Percentiles rank a stretch among this genome's conserved stretches.
phyloP scores from a whole-genome alignment of 371 early-diverging fungal genomes.

The Apophysomyces variabilis region DNA sequence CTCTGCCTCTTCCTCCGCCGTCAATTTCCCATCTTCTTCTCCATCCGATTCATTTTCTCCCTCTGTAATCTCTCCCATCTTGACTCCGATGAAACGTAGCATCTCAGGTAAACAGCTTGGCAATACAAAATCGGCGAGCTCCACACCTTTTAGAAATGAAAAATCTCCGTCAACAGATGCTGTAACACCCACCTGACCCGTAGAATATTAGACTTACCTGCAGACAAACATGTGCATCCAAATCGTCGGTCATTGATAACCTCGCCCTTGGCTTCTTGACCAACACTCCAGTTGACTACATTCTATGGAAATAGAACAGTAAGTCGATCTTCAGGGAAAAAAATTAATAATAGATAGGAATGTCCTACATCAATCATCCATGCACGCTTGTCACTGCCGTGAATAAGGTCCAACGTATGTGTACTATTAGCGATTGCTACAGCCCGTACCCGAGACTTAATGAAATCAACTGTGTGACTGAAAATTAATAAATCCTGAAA shows the following conservation, averaged over 20 bases:
- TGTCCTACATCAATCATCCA: constrained; percentile 41
- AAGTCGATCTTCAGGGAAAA: neutral
- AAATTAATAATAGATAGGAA: neutral
- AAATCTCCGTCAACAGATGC: neutral
- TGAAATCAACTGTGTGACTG: constrained; percentile 32
- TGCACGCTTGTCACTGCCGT: constrained; percentile 32
- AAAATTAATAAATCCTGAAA: neutral
- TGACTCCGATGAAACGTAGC: constrained; percentile 36
- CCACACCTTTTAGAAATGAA: constrained; percentile 25
- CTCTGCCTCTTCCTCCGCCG: constrained; percentile 18
- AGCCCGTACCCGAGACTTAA: constrained; percentile 34
- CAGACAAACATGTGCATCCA: constrained; percentile 42
- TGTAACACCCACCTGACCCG: neutral
- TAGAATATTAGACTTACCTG: constrained; percentile 24
- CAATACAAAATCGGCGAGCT: constrained; percentile 44
- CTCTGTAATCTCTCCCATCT: constrained; percentile 40
- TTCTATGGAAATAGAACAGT: neutral
- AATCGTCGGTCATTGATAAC: constrained; percentile 35
- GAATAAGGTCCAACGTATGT: constrained; percentile 34
- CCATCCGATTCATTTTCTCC: constrained; percentile 22
- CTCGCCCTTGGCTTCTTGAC: constrained; percentile 25
- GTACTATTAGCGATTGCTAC: constrained; percentile 40
- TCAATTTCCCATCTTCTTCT: constrained; percentile 21
- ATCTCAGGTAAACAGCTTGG: constrained; percentile 37
- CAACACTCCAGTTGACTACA: constrained; percentile 1